Evolutionary conservation across 73 alveolate species (phyloP).

Genomic region (Paramecium caudatum): DNA sequence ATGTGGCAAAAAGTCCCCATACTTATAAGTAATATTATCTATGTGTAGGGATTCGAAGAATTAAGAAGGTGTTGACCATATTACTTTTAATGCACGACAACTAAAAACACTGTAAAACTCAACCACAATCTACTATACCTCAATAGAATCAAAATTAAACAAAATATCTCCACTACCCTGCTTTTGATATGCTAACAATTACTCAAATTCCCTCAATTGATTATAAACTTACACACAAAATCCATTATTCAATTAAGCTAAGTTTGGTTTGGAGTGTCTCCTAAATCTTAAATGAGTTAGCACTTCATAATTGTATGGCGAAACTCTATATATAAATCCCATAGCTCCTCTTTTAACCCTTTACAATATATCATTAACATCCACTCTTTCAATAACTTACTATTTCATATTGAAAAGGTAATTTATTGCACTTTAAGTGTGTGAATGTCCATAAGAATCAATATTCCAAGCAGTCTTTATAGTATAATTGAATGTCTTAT

Average conservation of each 20-base stretch:
- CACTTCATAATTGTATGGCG: conserved; percentile 4
- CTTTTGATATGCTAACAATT: conserved; percentile 10
- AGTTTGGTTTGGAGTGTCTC: conserved; percentile 26
- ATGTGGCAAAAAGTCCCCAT: conserved; percentile 14
- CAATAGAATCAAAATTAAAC: background rate
- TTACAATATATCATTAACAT: conserved; percentile 43
- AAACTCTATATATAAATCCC: background rate
- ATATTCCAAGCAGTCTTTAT: conserved; percentile 6
- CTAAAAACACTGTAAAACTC: background rate
- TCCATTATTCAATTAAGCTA: background rate
- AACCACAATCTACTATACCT: background rate
- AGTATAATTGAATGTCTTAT: background rate
- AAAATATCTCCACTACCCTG: conserved; percentile 58
- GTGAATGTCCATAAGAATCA: conserved; percentile 44
- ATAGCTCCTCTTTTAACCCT: conserved; percentile 3
- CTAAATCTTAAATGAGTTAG: conserved; percentile 49
- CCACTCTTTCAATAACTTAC: conserved; percentile 50
- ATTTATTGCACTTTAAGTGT: conserved; percentile 32
- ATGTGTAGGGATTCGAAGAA: background rate
- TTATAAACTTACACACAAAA: conserved; percentile 9
- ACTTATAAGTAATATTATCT: background rate
- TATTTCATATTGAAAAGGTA: conserved; percentile 41
- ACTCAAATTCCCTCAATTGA: conserved; percentile 42
- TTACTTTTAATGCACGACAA: background rate
- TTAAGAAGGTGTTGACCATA: conserved; percentile 63